phyloP scores from a whole-genome alignment of 148 eudicot genomes.

The Heliamphora exappendiculata region DNA sequence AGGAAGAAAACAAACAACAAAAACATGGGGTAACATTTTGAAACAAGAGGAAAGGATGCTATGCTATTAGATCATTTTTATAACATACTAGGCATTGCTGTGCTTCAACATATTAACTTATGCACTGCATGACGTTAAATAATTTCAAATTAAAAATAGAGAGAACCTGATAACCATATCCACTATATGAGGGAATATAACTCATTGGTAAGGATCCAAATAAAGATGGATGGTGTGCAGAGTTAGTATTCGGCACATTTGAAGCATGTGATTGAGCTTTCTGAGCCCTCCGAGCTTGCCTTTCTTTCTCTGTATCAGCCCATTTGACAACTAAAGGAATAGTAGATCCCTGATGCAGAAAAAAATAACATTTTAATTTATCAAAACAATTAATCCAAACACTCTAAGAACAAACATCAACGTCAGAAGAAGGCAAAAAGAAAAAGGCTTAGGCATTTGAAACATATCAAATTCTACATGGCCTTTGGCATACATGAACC shows the following conservation, averaged over 20 bases:
- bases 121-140: background rate
- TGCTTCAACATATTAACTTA: background rate
- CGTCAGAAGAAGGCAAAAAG: background rate
- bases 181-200: slow-evolving; percentile 69
- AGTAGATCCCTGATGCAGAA: slow-evolving; percentile 57
- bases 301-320: slow-evolving; percentile 98
- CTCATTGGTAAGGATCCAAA: slow-evolving; percentile 81
- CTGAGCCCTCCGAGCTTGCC: slow-evolving; percentile 81
- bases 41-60: background rate
- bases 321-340: slow-evolving; percentile 91
- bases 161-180: slow-evolving; percentile 95
- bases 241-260: slow-evolving; percentile 39
- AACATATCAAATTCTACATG: background rate
- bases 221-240: slow-evolving; percentile 52
- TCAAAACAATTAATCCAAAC: background rate
- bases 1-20: slow-evolving; percentile 5
- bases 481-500: background rate
- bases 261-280: slow-evolving; percentile 54
- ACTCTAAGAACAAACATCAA: background rate
- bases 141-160: background rate
- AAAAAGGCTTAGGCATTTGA: background rate
- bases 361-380: background rate
- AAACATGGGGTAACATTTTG: background rate
- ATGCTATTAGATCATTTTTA: background rate
- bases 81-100: background rate